Evolutionary conservation across 768 basidiomycete species (phyloP).

Genomic region (Pleurotus platypus): DNA sequence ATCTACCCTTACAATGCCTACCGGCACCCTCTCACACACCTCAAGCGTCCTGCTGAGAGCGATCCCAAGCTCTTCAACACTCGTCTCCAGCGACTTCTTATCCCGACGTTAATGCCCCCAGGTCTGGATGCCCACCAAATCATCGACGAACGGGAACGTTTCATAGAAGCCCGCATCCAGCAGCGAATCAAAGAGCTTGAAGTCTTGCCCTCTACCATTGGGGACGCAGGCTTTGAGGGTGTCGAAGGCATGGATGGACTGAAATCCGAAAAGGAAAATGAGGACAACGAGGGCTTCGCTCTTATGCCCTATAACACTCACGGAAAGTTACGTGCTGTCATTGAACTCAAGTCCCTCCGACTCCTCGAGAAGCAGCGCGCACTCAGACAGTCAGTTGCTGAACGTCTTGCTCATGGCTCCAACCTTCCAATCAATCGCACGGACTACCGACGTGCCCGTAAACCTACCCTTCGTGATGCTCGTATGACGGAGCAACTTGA

Average conservation of each 20-base stretch:
- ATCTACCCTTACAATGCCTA: conserved; percentile 94
- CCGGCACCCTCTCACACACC: conserved; percentile 77
- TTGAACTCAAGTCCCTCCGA: conserved; percentile 88
- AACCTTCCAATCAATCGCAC: conserved; percentile 88
- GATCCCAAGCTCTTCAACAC: conserved; percentile 65
- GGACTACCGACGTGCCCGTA: conserved; percentile 85
- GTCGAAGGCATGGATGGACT: conserved; percentile 34
- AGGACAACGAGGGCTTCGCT: conserved; percentile 23
- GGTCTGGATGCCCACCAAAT: conserved; percentile 93
- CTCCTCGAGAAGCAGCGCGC: conserved; percentile 90
- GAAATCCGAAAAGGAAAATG: conserved; percentile 43
- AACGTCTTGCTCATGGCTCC: conserved; percentile 83
- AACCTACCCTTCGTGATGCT: conserved; percentile 85
- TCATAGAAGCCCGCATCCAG: conserved; percentile 82
- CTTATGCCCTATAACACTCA: conserved; percentile 60
- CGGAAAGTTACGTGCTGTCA: conserved; percentile 84
- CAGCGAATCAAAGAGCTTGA: conserved; percentile 90
- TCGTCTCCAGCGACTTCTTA: conserved; percentile 72
- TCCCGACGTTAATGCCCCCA: conserved; percentile 86
- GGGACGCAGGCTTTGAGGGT: conserved; percentile 65
- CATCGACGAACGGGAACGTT: conserved; percentile 88
- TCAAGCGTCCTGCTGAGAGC: conserved; percentile 59
- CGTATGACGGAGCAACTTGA: conserved; percentile 87
- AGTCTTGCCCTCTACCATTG: conserved; percentile 72
- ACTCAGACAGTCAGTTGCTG: conserved; percentile 80